phyloP scores from a whole-genome alignment of 495 filamentous ascomycete species.

The Talaromyces wortmannii region DNA sequence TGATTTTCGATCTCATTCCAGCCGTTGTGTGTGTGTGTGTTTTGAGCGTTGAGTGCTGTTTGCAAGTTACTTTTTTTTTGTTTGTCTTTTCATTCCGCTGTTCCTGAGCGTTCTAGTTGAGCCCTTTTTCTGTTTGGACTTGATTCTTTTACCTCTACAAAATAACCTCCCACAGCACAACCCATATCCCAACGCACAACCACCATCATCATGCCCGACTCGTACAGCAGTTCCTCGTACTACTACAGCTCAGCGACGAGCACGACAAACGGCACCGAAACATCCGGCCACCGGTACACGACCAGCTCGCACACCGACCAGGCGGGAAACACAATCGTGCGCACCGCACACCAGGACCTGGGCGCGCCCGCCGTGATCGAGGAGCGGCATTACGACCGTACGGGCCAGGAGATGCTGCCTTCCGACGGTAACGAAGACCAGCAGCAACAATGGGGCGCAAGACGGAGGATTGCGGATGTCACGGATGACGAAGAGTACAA shows the following conservation, averaged over 20 bases:
- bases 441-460: not conserved
- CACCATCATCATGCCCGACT: not conserved
- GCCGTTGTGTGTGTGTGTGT: not conserved
- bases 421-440: not conserved
- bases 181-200: too few relatives aligned
- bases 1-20: not conserved
- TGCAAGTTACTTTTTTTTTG: too few relatives aligned
- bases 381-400: conserved; percentile 27
- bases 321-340: conserved; percentile 29
- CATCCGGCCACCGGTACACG: conserved; percentile 28
- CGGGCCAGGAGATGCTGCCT: conserved; percentile 23
- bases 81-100: too few relatives aligned
- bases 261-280: conserved; percentile 13
- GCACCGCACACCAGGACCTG: conserved; percentile 29
- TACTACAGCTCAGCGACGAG: conserved; percentile 26
- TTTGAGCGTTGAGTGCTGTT: too few relatives aligned
- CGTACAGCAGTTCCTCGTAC: conserved; percentile 20
- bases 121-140: too few relatives aligned
- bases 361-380: conserved; percentile 26
- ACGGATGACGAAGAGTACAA: not conserved
- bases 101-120: too few relatives aligned
- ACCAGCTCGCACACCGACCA: conserved; percentile 24
- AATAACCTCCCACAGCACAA: too few relatives aligned
- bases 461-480: not conserved
- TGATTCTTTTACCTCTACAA: too few relatives aligned